Base-by-base conservation (phyloP, 2,329 filamentous ascomycete genomes). In the Aspergillus intermedius region DNA sequence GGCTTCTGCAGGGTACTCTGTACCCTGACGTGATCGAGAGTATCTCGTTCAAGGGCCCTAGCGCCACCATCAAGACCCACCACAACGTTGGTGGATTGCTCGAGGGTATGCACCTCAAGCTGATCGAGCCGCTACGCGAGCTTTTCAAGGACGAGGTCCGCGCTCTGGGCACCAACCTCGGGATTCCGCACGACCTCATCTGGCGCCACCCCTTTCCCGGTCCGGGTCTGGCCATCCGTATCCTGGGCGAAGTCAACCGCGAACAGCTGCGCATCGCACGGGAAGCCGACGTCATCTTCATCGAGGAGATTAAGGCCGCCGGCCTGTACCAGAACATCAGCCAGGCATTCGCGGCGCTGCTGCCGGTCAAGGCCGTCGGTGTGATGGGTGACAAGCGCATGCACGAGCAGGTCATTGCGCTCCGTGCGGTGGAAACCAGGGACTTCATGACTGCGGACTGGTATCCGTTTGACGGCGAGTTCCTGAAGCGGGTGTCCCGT, bases 61-160 rank as follows among this genome's bases (percentile, higher is more conserved):
- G 77, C 34, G 78, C 78, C 22, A 87, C 84, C 10, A 88, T 88
- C 71, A 88, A 87, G 66, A 87, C 83, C 10, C 84, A 86, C 68
- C 83, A 85, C 74, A 60, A 60, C 41, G 51, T 61, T 22, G 59
- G 59, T 19, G 59, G 58, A 25, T 77, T 79, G 74, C 76, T 73
- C 56, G 68, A 75, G 12, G 74, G 74, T 35, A 66, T 70, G 57
- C 68, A 69, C 42, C 56, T 70, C 42, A 67, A 72, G 60, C 63
- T 74, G 32, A 87, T 93, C 53, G 87, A 94, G 72, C 87, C 87
- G 1, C 79, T 93, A 0, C 77, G 86, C 40, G 83, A 88, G 63
- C 75, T 93, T 25, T 91, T 91, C 79, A 93, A 93, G 67, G 87
- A 93, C 59, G 87, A 93, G 71, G 87, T 89, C 22, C 78, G 86